phyloP scores from a whole-genome alignment of 768 basidiomycete species.

The Auricularia cornea region DNA sequence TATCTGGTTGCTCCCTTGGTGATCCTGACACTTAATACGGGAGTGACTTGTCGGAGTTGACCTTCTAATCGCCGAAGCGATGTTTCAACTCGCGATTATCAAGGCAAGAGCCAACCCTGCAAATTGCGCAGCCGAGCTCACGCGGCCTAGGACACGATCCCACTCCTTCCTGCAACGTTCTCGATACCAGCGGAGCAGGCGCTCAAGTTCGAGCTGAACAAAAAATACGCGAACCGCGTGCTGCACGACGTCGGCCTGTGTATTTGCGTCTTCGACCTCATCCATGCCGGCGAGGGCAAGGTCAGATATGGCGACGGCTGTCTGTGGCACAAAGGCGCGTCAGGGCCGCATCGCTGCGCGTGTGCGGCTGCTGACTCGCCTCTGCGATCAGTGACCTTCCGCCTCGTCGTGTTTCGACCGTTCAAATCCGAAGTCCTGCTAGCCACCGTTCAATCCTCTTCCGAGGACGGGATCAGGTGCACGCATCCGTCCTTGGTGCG shows the following conservation, averaged over 20 bases:
- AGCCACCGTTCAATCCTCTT: conserved; percentile 81
- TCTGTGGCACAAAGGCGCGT: conserved; percentile 84
- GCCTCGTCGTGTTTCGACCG: conserved; percentile 86
- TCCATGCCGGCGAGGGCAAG: conserved; percentile 82
- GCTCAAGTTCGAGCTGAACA: conserved; percentile 79
- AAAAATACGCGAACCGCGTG: conserved; percentile 90
- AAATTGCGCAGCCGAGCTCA: background rate
- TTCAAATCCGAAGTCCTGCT: conserved; percentile 85
- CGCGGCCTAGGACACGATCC: conserved; percentile 68
- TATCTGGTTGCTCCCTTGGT: too few species aligned
- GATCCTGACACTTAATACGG: too few species aligned
- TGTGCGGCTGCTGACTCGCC: background rate
- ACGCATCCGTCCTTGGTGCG: conserved; percentile 20
- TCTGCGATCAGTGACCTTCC: conserved; percentile 59
- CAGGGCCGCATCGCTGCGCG: background rate
- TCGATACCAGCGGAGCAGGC: conserved; percentile 69
- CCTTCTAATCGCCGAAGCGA: conserved; percentile 5
- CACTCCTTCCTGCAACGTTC: conserved; percentile 84
- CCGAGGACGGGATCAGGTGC: conserved; percentile 80
- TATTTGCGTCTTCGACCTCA: conserved; percentile 81
- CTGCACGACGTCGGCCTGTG: conserved; percentile 88
- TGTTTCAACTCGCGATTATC: conserved; percentile 31
- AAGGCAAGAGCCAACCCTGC: conserved; percentile 16
- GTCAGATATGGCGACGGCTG: conserved; percentile 92
- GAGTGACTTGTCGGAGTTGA: conserved; percentile 4